Percentiles rank a stretch among this genome's conserved stretches.
phyloP scores from a whole-genome alignment of 768 basidiomycete genomes.

The Collybia mongolica region DNA sequence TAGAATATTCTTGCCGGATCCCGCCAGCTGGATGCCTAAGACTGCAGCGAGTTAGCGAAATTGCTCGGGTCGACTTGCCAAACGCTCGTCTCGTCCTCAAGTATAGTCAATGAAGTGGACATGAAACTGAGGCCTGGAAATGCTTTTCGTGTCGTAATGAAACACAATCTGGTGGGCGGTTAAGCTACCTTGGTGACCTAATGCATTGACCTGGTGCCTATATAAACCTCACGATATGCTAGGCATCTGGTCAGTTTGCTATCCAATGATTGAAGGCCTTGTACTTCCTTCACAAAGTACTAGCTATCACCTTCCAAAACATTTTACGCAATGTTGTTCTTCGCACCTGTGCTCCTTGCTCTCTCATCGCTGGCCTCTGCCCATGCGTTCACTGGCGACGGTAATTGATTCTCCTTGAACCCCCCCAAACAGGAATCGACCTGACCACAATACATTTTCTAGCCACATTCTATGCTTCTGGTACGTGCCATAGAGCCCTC shows the following conservation, averaged over 20 bases:
- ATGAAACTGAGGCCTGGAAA: too few relatives aligned
- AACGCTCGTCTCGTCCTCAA: too few relatives aligned
- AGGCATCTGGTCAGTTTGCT: not conserved
- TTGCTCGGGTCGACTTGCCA: too few relatives aligned
- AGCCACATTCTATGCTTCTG: constrained; percentile 1
- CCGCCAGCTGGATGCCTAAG: too few relatives aligned
- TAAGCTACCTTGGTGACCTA: too few relatives aligned
- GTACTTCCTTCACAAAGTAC: too few relatives aligned
- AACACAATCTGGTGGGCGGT: too few relatives aligned
- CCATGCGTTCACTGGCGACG: constrained; percentile 2
- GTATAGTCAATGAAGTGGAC: too few relatives aligned
- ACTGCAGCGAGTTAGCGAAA: too few relatives aligned
- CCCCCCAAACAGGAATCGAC: not conserved
- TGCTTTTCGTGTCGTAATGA: too few relatives aligned
- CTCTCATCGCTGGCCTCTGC: not conserved
- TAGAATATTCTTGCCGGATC: too few relatives aligned
- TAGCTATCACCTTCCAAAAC: not conserved
- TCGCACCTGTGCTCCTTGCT: not conserved
- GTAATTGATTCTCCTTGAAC: not conserved
- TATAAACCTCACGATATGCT: not conserved
- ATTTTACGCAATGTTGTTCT: not conserved
- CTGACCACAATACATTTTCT: not conserved
- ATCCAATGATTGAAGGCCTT: not conserved
- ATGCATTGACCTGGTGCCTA: too few relatives aligned
- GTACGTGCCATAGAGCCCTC: not conserved